Evolutionary conservation across 768 basidiomycete species (phyloP).

Genomic region (Clathrus columnatus): DNA sequence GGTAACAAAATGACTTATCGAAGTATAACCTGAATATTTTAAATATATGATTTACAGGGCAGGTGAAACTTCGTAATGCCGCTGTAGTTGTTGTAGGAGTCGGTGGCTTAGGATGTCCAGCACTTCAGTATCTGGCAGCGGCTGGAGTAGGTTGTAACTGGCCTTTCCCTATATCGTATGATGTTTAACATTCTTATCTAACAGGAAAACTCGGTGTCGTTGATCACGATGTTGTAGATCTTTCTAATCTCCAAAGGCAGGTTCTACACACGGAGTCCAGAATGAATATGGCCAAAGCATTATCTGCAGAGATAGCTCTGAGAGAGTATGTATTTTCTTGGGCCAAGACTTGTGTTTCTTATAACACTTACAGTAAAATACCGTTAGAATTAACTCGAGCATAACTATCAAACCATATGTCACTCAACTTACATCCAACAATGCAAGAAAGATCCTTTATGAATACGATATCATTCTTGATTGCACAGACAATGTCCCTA

Average conservation of each 20-base stretch:
- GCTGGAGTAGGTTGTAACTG: slow-evolving; percentile 69
- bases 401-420: slow-evolving; percentile 49
- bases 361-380: background rate
- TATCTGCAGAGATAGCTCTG: slow-evolving; percentile 69
- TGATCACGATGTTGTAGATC: slow-evolving; percentile 81
- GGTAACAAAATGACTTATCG: slow-evolving; percentile 36
- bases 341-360: background rate
- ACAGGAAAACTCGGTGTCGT: slow-evolving; percentile 77
- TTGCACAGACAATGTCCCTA: slow-evolving; percentile 90
- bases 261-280: slow-evolving; percentile 71
- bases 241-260: slow-evolving; percentile 89
- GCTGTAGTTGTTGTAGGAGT: slow-evolving; percentile 87
- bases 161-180: slow-evolving; percentile 3
- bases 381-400: slow-evolving; percentile 64
- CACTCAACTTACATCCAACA: slow-evolving; percentile 46
- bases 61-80: slow-evolving; percentile 67
- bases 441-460: slow-evolving; percentile 53
- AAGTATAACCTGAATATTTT: background rate
- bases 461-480: slow-evolving; percentile 77
- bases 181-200: background rate
- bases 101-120: slow-evolving; percentile 93
- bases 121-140: slow-evolving; percentile 86
- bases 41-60: slow-evolving; percentile 41
- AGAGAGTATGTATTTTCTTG: slow-evolving; percentile 37
- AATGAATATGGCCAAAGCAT: slow-evolving; percentile 71